Percentiles rank a stretch among this genome's conserved stretches.
These are phyloP conservation scores for Linnemannia exigua DNA, from an alignment of 192 early-diverging fungal genomes.

Conservation along the genomic window DNA sequence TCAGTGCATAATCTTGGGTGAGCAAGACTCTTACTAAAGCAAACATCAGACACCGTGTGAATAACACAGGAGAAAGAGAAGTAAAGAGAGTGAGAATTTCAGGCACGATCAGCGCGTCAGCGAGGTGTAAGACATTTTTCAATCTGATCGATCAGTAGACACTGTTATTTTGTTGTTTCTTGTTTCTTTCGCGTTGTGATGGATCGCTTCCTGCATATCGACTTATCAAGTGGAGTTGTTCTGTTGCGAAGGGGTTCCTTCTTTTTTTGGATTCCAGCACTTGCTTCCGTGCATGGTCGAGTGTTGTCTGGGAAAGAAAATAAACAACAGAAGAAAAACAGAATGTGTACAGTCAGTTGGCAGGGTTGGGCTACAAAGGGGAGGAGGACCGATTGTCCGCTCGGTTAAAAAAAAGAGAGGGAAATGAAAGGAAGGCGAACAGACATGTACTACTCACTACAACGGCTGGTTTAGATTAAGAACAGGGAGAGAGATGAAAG, in stretches of 20 bases:
- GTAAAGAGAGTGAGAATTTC: neutral
- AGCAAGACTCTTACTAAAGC: constrained; percentile 4
- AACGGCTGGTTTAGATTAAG: neutral
- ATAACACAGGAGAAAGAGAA: neutral
- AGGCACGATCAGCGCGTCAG: neutral
- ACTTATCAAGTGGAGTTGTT: neutral
- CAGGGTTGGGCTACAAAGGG: neutral
- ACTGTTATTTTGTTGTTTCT: neutral
- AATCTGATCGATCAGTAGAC: too few relatives aligned
- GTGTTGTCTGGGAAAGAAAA: neutral
- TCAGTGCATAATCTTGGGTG: neutral
- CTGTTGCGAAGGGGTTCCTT: too few relatives aligned
- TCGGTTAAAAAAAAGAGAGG: neutral
- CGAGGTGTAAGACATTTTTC: too few relatives aligned
- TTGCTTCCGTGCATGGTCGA: neutral
- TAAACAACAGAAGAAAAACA: neutral
- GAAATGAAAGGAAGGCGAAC: neutral
- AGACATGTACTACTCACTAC: neutral
- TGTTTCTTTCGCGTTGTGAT: neutral
- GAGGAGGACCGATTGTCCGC: neutral
- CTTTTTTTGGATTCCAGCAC: neutral
- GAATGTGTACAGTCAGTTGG: neutral
- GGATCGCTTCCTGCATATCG: neutral
- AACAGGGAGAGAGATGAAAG: neutral
- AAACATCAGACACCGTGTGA: neutral